A percentile compares a stretch with the other conserved stretches of the same genome.
Conservation (phyloP, 805 yeast species). For the Ogataea parapolymorpha region DNA sequence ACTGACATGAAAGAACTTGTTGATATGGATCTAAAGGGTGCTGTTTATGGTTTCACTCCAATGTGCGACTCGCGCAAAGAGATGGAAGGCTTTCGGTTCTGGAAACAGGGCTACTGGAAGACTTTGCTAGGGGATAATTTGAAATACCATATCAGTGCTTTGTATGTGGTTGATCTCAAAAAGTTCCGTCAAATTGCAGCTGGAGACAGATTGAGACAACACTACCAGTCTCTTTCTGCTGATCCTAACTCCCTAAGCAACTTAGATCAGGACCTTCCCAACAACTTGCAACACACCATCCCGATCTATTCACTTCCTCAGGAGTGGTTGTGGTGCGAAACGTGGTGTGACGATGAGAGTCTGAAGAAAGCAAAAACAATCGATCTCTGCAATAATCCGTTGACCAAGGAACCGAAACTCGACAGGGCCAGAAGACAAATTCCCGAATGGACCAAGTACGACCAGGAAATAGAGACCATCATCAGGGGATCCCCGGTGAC, state of each 20-base stretch:
- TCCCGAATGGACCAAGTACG: slow-evolving; percentile 74
- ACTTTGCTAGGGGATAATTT: slow-evolving; percentile 50
- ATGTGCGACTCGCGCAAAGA: slow-evolving; percentile 79
- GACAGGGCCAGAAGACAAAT: slow-evolving; percentile 72
- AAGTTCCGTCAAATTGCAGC: slow-evolving; percentile 62
- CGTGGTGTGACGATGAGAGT: slow-evolving; percentile 77
- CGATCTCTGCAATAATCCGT: slow-evolving; percentile 81
- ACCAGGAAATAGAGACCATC: slow-evolving; percentile 45
- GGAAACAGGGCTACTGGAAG: slow-evolving; percentile 94
- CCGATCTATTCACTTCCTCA: slow-evolving; percentile 72
- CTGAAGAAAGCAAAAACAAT: slow-evolving; percentile 67
- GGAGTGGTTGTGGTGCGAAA: slow-evolving; percentile 92
- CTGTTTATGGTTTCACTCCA: slow-evolving; percentile 84
- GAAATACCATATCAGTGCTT: slow-evolving; percentile 80
- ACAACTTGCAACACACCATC: slow-evolving; percentile 66
- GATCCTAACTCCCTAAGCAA: slow-evolving; percentile 79
- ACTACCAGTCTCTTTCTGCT: slow-evolving; percentile 75
- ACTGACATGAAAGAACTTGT: slow-evolving; percentile 69
- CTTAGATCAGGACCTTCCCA: slow-evolving; percentile 92
- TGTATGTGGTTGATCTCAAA: slow-evolving; percentile 74
- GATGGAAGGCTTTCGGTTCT: slow-evolving; percentile 83
- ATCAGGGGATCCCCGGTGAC: slow-evolving; percentile 1
- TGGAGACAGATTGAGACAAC: slow-evolving; percentile 79
- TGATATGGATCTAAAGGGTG: slow-evolving; percentile 68
- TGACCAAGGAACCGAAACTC: slow-evolving; percentile 74